Conservation (phyloP, 129 eudicot species). For the Tanacetum coccineum region DNA sequence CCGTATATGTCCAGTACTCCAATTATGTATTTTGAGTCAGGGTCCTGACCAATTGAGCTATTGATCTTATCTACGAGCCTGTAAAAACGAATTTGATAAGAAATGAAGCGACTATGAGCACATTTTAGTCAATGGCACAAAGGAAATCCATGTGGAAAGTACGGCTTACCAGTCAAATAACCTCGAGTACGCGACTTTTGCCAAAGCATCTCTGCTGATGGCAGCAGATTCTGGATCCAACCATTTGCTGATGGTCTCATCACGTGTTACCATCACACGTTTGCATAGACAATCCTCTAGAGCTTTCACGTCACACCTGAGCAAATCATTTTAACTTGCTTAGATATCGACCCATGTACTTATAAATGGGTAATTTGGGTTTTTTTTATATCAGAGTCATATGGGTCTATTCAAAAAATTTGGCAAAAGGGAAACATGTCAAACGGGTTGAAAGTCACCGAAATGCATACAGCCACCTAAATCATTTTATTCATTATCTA, state of each 20-base stretch:
- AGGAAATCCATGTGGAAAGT: constrained; percentile 9
- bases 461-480: background rate
- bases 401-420: background rate
- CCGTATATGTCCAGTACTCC: constrained; percentile 97
- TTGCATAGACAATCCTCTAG: constrained; percentile 85
- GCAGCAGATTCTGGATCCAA: constrained; percentile 86
- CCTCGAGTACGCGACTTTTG: constrained; percentile 74
- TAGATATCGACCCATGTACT: background rate
- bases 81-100: constrained; percentile 18
- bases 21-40: constrained; percentile 59
- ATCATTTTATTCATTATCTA: background rate
- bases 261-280: constrained; percentile 84
- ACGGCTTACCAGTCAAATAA: constrained; percentile 80
- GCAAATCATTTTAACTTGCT: constrained; percentile 8
- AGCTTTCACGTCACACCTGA: constrained; percentile 81
- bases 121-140: constrained; percentile 13
- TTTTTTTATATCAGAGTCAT: background rate
- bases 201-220: constrained; percentile 84
- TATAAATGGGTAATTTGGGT: background rate
- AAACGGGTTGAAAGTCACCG: background rate
- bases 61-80: constrained; percentile 93
- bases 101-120: constrained; percentile 6
- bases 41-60: constrained; percentile 85
- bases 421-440: background rate
- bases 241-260: constrained; percentile 83